Base-by-base conservation (phyloP, 805 yeast genomes). In the Wickerhamiella parazyma region DNA sequence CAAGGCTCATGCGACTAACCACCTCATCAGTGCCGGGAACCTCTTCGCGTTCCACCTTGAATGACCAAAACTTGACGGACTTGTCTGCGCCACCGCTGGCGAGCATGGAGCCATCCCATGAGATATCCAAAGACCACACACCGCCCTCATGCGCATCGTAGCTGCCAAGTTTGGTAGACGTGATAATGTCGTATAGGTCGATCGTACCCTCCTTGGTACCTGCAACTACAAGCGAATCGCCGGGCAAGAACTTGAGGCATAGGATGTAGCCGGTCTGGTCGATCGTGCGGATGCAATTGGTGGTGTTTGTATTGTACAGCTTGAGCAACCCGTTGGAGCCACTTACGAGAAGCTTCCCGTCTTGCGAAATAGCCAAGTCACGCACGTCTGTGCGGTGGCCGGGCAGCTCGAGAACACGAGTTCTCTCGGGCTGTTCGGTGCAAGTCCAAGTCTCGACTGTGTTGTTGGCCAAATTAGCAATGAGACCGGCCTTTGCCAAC, bases 11-110 rank as follows among this genome's bases (percentile, higher is more conserved):
- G 33, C 66, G 63, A 6, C 78, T 65, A 2, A 72, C 59, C 29
- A 70, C 66, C 11, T 61, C 59, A 1, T 87, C 75, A 12, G 48
- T 48, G 9, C 94, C 95, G 1, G 84, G 80, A 22, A 82, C 75
- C 42, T 76, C 83, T 48, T 73, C 71, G 44, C 75, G 79, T 3
- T 51, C 55, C 19, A 84, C 72, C 54, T 70, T 67, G 57, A 91
- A 75, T 38, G 78, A 75, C 98, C 98, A 91, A 58, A 86, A 85
- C 58, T 84, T 85, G 34, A 89, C 80, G 3, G 74, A 64, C 58
- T 87, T 87, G 61, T 91, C 99, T 33, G 94, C 93, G 26, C 96
- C 89, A 8, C 96, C 98, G 2, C 96, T 82, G 0, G 87, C 77
- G 39, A 91, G 66, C 1, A 79, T 70, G 52, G 75, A 79, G 12